Percentiles rank a stretch among this genome's conserved stretches.
phyloP scores from a whole-genome alignment of 2,329 filamentous ascomycete genomes.

The Coccinonectria pachysandricola region DNA sequence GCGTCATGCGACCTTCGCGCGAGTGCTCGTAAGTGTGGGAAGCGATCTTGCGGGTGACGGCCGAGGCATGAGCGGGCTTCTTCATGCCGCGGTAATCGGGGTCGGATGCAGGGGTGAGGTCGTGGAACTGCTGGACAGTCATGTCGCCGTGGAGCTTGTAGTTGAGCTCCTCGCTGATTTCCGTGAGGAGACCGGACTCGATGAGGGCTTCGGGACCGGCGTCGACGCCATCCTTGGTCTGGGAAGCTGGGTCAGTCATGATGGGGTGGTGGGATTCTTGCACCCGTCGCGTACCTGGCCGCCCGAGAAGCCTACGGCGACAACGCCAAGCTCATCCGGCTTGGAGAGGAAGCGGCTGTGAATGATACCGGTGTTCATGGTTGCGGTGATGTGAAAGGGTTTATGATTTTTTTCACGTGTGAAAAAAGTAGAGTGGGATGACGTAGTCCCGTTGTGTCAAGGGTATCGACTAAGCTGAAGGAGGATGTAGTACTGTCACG shows the following conservation, averaged over 20 bases:
- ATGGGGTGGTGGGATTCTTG: constrained; percentile 1
- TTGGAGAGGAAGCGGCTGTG: constrained; percentile 68
- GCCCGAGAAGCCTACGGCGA: constrained; percentile 92
- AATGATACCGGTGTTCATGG: constrained; percentile 44
- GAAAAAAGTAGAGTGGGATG: constrained; percentile 12
- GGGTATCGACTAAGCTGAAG: too few relatives aligned
- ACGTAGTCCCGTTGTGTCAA: constrained; percentile 15
- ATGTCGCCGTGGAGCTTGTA: constrained; percentile 82
- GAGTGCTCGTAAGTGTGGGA: constrained; percentile 84
- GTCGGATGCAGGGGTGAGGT: constrained; percentile 61
- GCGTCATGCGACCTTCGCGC: constrained; percentile 69
- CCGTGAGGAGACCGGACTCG: constrained; percentile 72
- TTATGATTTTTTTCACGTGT: constrained; percentile 8
- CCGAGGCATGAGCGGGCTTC: constrained; percentile 76
- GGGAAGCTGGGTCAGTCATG: constrained; percentile 28
- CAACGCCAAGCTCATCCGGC: constrained; percentile 74
- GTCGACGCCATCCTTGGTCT: constrained; percentile 84
- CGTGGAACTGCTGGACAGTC: constrained; percentile 69
- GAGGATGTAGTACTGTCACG: too few relatives aligned
- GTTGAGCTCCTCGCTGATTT: constrained; percentile 75
- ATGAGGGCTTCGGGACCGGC: constrained; percentile 83
- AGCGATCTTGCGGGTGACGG: constrained; percentile 71
- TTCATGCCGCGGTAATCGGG: constrained; percentile 87
- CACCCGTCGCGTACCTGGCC: constrained; percentile 62
- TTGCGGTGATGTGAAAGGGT: constrained; percentile 1